These are phyloP conservation scores for Penicillium steckii DNA, from an alignment of 495 filamentous ascomycete species.

Conservation along the genomic window DNA sequence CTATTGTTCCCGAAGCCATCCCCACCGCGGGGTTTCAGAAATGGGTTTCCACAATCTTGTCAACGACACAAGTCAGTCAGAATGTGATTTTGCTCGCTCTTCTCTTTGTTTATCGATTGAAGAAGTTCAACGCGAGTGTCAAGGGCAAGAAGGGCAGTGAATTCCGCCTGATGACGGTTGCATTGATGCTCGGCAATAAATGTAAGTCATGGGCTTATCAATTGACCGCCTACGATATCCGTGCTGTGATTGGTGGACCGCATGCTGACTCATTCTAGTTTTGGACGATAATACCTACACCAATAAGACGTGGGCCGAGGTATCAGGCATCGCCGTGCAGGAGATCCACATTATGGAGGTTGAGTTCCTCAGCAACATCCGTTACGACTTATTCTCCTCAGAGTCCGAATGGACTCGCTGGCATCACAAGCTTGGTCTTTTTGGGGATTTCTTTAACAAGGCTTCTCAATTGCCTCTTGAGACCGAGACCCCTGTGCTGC, in stretches of 20 bases:
- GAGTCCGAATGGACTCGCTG: constrained; percentile 80
- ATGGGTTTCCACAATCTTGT: constrained; percentile 88
- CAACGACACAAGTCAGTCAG: constrained; percentile 94
- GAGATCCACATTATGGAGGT: constrained; percentile 99
- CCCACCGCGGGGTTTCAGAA: constrained; percentile 80
- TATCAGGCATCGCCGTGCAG: constrained; percentile 88
- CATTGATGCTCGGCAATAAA: constrained; percentile 98
- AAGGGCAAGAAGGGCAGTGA: constrained; percentile 92
- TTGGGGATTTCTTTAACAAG: constrained; percentile 75
- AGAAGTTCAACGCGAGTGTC: constrained; percentile 81
- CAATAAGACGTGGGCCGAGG: constrained; percentile 99
- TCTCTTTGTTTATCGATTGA: constrained; percentile 90
- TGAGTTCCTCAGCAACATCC: constrained; percentile 98
- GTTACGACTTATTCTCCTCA: constrained; percentile 86
- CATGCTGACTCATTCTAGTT: constrained; percentile 52
- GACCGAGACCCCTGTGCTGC: constrained; percentile 27
- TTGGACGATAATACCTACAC: constrained; percentile 99
- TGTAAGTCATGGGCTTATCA: constrained; percentile 57
- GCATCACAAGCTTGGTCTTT: constrained; percentile 76
- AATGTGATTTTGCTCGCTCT: constrained; percentile 92
- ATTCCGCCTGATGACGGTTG: constrained; percentile 91
- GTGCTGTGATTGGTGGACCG: not conserved
- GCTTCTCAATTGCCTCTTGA: constrained; percentile 45
- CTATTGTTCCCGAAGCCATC: constrained; percentile 67
- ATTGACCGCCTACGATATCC: constrained; percentile 13